Percentiles rank a stretch among this genome's conserved stretches.
Evolutionary conservation across 108 stramenopile species (phyloP).

Genomic region (Cyclostephanos invisitatus): DNA sequence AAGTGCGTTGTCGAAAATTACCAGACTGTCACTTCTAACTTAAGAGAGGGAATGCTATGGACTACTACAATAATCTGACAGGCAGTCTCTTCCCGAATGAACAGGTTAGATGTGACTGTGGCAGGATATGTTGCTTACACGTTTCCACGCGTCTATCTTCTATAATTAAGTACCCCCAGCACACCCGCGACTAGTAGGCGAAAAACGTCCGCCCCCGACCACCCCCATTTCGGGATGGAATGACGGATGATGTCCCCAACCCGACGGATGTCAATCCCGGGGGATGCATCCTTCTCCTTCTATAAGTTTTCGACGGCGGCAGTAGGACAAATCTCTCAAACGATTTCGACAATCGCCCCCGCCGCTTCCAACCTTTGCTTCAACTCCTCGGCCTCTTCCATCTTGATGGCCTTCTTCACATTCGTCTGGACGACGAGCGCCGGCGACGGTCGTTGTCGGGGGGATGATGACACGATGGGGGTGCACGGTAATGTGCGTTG

Average conservation of each 20-base stretch:
- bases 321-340: slow-evolving; percentile 27
- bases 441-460: no score
- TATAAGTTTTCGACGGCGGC: background rate
- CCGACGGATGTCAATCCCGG: background rate
- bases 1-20: no score
- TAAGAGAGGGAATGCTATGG: no score
- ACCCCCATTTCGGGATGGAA: background rate
- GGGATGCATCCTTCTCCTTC: background rate
- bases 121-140: no score
- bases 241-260: background rate
- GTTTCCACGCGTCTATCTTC: no score
- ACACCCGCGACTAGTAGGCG: background rate
- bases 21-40: no score
- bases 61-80: no score
- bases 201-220: background rate
- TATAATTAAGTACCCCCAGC: background rate
- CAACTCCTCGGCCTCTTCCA: slow-evolving; percentile 85
- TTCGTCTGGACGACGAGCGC: slow-evolving; percentile 25
- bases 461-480: slow-evolving; percentile 6
- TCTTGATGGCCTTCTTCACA: slow-evolving; percentile 78
- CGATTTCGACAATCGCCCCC: slow-evolving; percentile 80
- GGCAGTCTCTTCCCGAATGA: no score
- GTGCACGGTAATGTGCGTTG: no score
- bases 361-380: slow-evolving; percentile 79
- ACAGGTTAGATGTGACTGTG: no score